Evolutionary conservation across 345 rosid genomes (phyloP), one percentile per base, ranked within the genome.

Genomic region (Eucalyptus regnans): DNA sequence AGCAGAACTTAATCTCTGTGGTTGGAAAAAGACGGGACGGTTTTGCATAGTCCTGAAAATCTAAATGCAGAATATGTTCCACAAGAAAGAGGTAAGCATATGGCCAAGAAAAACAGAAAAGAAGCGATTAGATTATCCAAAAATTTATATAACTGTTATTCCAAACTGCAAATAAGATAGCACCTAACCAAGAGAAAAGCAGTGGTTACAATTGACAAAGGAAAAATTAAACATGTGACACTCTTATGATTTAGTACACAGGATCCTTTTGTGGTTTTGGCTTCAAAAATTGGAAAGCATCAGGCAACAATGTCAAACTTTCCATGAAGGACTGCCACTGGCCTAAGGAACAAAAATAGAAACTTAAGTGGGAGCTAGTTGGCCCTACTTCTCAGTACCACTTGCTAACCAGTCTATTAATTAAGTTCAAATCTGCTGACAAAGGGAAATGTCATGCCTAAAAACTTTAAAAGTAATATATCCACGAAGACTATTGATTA

Each of bases 11-110:
- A 79, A 91, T 93, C 91, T 95, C 95, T 46, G 93, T 92, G 50
- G 96, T 93, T 43, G 91, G 93, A 86, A 95, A 62, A 66, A 97
- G 96, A 49, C 95, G 95, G 22, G 90, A 91, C 85, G 99, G 98
- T 91, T 90, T 94, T 86, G 95, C 96, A 91, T 92, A 96, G n/a
- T 90, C 95, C 94, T 94, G 96, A 89, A 94, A 97, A 92, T 96
- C 99, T 96, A 85, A 48, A 85, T 17, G 37, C 54, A 85, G 33
- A 48, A 27, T 25, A 85, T 12, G 16, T 85, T 48, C 56, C 86
- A 50, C 49, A 18, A 71, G 52, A 84, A 84, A 50, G 11, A 51
- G 49, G 86, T 84, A 9, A 50, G 18, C 31, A 12, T 46, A 50
- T 46, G 86, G 18, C 37, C 52, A 13, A 50, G 51, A 84, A 46